These are phyloP conservation scores for Botrytis hyacinthi DNA, from an alignment of 2,329 filamentous ascomycete species.

Conservation along the genomic window DNA sequence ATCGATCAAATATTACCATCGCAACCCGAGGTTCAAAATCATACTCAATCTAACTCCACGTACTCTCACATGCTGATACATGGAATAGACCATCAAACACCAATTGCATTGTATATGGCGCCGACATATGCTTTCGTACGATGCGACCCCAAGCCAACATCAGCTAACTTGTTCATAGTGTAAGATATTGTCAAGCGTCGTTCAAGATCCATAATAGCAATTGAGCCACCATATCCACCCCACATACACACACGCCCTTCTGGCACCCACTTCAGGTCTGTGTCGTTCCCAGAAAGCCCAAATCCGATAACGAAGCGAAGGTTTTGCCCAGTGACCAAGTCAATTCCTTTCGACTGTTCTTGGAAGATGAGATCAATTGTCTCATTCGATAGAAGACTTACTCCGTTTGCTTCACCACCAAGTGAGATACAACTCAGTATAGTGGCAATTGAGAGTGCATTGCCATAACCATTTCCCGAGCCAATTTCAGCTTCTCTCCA, in stretches of 20 bases:
- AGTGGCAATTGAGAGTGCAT: constrained; percentile 44
- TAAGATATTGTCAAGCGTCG: constrained; percentile 45
- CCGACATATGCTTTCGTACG: constrained; percentile 13
- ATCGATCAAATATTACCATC: neutral
- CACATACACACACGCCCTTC: constrained; percentile 43
- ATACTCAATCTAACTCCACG: neutral
- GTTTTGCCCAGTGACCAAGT: neutral
- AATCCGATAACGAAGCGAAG: neutral
- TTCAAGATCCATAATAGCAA: constrained; percentile 46
- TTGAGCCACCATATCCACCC: constrained; percentile 48
- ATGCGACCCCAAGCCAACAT: neutral
- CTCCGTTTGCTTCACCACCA: neutral
- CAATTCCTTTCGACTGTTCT: neutral
- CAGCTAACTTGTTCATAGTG: constrained; percentile 47
- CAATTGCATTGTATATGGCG: constrained; percentile 16
- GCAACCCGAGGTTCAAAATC: neutral
- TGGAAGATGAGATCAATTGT: constrained; percentile 13
- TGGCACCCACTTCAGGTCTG: constrained; percentile 30
- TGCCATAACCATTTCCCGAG: constrained; percentile 46
- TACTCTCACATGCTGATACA: too few relatives aligned
- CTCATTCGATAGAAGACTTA: neutral
- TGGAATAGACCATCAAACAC: neutral
- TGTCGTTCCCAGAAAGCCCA: constrained; percentile 35
- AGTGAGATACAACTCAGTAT: constrained; percentile 3
- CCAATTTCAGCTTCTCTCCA: constrained; percentile 44